Evolutionary conservation across 2,329 filamentous ascomycete genomes (phyloP).

Genomic region (Phyllosticta citriasiana): DNA sequence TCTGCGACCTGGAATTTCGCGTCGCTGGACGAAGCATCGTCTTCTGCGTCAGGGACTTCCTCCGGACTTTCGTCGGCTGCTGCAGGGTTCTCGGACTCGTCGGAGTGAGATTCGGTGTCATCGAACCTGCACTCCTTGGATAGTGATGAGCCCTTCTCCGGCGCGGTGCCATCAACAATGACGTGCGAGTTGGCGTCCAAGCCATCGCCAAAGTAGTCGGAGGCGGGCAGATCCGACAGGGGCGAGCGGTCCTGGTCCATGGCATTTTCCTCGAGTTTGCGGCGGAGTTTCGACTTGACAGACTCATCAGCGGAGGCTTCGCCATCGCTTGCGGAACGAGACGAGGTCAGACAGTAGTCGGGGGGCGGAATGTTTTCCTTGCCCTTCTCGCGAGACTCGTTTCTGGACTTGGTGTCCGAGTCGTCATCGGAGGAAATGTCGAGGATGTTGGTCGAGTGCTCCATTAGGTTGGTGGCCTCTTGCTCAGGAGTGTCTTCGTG

Average conservation of each 20-base stretch:
- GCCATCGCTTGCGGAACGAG: slow-evolving; percentile 8
- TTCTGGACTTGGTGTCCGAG: slow-evolving; percentile 45
- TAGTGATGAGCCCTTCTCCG: slow-evolving; percentile 25
- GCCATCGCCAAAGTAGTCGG: slow-evolving; percentile 30
- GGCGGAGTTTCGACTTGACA: slow-evolving; percentile 20
- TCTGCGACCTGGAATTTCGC: neutral
- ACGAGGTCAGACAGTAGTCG: slow-evolving; percentile 20
- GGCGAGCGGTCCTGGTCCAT: slow-evolving; percentile 32
- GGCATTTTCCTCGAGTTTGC: slow-evolving; percentile 22
- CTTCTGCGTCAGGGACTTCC: neutral
- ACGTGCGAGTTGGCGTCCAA: slow-evolving; percentile 25
- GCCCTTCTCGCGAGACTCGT: slow-evolving; percentile 50
- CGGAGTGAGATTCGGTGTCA: neutral
- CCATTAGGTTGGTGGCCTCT: slow-evolving; percentile 83
- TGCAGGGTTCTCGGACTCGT: neutral
- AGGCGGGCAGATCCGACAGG: slow-evolving; percentile 25
- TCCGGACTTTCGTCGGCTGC: neutral
- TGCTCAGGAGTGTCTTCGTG: slow-evolving; percentile 87
- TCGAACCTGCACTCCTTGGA: slow-evolving; percentile 24
- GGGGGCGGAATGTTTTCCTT: slow-evolving; percentile 90
- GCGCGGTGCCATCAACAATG: slow-evolving; percentile 23
- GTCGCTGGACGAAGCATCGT: neutral
- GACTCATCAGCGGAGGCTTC: slow-evolving; percentile 15
- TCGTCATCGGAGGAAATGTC: slow-evolving; percentile 89
- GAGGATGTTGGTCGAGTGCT: slow-evolving; percentile 76